Base-by-base conservation (phyloP, 306 rosid species). In the Corylus americana region DNA sequence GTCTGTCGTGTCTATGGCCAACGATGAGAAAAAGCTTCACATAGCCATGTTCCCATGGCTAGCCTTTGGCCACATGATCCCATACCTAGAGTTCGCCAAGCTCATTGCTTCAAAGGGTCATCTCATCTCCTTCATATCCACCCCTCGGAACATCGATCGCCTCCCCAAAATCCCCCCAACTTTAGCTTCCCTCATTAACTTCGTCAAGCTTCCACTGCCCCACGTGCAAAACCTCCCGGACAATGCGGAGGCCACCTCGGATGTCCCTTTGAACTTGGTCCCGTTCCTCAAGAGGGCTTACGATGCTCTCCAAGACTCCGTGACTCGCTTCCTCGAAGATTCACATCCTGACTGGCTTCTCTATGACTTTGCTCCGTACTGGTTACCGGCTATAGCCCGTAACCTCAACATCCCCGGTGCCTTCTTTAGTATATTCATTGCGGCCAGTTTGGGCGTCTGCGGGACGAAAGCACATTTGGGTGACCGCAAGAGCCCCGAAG, bases 21-120 rank as follows among this genome's bases (percentile, higher is more conserved):
- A 25, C 13, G 2, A 12, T 37, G 12, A 63, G 20, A 63, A 39
- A 39, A 39, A 63, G 70, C 86, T 88, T 72, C 92, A 90, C 35
- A 51, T 90, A 73, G 85, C 80, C 5, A 74, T 89, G 86, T 85
- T 89, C n/a, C 95, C 95, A 85, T 91, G 95, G 91, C 81, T 91
- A 18, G 95, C 91, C 20, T 81, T 87, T 61, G 95, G 92, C 57
- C 92, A 88, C 74, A 76, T 87, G 16, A 83, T 78, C 17, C 91
- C 92, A 2, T 85, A 72, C 12, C 83, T 87, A 1, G 83, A 89
- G 73, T 75, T 91, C n/a, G 77, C 86, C 7, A 89, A 89, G 77
- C 84, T 89, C 66, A 86, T 91, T n/a, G 91, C 91, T 49, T 87
- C 79, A 77, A 87, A 85, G 76, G 89, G 85, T 79, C 90, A 87